phyloP scores from a whole-genome alignment of 2,329 filamentous ascomycete genomes.

The Microcyclospora tardicrescens region DNA sequence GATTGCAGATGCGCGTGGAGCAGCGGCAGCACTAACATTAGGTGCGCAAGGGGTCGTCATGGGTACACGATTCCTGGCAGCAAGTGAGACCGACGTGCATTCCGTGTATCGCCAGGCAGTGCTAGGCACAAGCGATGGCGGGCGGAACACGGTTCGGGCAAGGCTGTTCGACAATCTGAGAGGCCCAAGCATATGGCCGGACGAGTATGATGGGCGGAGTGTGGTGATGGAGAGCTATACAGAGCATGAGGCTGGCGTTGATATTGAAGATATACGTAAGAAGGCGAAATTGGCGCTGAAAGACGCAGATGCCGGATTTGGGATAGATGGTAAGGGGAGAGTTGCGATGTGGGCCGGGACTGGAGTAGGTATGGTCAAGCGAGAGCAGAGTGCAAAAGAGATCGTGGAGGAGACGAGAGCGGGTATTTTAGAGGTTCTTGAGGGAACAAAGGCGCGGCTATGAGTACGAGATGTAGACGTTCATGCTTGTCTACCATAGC shows the following conservation, averaged over 20 bases:
- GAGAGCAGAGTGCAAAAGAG: conserved; percentile 36
- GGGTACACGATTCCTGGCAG: conserved; percentile 51
- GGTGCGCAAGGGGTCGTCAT: conserved; percentile 43
- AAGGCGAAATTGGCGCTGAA: background rate
- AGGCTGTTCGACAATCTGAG: conserved; percentile 41
- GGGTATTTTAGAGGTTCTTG: conserved; percentile 22
- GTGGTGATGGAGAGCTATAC: conserved; percentile 42
- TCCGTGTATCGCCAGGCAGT: conserved; percentile 36
- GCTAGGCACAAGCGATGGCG: conserved; percentile 37
- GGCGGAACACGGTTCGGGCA: conserved; percentile 36
- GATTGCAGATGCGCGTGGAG: conserved; percentile 42
- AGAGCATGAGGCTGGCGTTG: conserved; percentile 27
- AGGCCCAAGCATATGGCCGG: conserved; percentile 46
- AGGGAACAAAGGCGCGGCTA: conserved; percentile 5
- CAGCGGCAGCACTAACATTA: conserved; percentile 42
- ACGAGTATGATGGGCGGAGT: conserved; percentile 43
- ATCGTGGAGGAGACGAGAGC: conserved; percentile 38
- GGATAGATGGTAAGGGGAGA: conserved; percentile 36
- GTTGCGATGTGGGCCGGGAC: conserved; percentile 51
- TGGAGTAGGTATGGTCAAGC: conserved; percentile 44
- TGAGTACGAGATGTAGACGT: background rate
- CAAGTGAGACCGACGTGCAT: conserved; percentile 30
- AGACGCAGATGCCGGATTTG: conserved; percentile 30
- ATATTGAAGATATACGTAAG: conserved; percentile 29
- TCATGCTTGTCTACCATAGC: no score